Evolutionary conservation across 768 basidiomycete species (phyloP).

Genomic region (Multifurca ochricompacta): DNA sequence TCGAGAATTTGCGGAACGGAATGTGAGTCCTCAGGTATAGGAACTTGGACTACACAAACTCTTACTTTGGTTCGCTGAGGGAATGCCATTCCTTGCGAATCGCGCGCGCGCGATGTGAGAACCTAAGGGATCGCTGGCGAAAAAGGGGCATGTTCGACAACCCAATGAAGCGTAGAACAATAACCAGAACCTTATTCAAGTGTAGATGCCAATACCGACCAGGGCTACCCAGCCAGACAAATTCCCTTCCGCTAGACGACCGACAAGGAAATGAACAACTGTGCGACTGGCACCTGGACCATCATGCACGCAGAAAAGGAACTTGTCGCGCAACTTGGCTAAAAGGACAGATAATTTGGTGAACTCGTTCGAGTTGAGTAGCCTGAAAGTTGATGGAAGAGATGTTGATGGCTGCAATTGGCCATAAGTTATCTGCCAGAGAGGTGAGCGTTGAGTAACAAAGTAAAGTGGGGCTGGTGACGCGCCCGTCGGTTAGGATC

Average conservation of each 20-base stretch:
- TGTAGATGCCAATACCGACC: constrained; percentile 15
- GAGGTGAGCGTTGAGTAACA: not conserved
- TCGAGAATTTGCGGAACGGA: constrained; percentile 70
- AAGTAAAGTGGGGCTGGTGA: constrained; percentile 1
- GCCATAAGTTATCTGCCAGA: constrained; percentile 11
- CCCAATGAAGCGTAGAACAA: not conserved
- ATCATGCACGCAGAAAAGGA: constrained; percentile 5
- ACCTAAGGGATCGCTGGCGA: not conserved
- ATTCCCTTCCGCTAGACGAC: constrained; percentile 14
- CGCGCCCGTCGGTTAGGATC: constrained; percentile 13
- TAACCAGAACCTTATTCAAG: not conserved
- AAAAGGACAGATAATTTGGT: constrained; percentile 16
- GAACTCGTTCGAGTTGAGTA: constrained; percentile 8
- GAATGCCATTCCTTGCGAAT: not conserved
- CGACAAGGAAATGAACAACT: constrained; percentile 15
- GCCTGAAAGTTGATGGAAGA: constrained; percentile 12
- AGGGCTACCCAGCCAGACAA: constrained; percentile 19
- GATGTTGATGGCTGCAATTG: constrained; percentile 15
- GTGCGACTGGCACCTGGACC: not conserved
- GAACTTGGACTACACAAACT: not conserved
- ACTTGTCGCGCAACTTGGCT: constrained; percentile 15
- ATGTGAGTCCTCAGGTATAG: constrained; percentile 34
- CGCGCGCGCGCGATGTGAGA: not conserved
- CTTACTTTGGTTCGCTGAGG: too few species aligned
- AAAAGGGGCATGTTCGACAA: not conserved